A percentile compares a stretch with the other conserved stretches of the same genome.
These are phyloP conservation scores for Sporisorium scitamineum DNA, from an alignment of 1,284 basidiomycete genomes.

Conservation along the genomic window DNA sequence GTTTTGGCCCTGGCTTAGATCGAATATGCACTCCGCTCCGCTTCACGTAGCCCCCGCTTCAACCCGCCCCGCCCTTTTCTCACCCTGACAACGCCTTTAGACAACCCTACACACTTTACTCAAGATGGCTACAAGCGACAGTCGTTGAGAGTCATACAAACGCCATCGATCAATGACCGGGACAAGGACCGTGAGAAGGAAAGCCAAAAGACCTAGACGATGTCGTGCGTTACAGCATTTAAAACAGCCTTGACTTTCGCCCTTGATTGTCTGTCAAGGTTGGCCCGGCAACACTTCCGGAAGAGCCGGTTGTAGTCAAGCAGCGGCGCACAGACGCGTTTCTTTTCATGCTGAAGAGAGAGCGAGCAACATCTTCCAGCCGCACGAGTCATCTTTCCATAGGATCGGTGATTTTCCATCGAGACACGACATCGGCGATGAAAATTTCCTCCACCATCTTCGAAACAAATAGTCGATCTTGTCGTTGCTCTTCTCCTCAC, in stretches of 20 bases:
- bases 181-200: neutral
- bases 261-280: neutral
- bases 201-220: neutral
- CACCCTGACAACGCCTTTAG: too few relatives aligned
- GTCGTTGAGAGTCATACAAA: neutral
- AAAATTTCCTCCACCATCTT: neutral
- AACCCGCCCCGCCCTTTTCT: neutral
- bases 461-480: neutral
- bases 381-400: constrained; percentile 21
- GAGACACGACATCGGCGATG: neutral
- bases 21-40: neutral
- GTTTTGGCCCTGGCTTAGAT: neutral
- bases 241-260: neutral
- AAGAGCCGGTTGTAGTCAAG: constrained; percentile 13
- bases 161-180: neutral
- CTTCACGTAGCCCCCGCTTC: neutral
- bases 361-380: constrained; percentile 28
- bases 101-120: too few relatives aligned
- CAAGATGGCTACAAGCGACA: too few relatives aligned
- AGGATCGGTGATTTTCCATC: neutral
- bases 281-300: constrained; percentile 17
- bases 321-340: constrained; percentile 14
- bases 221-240: constrained; percentile 2
- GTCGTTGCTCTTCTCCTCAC: neutral
- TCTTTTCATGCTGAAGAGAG: neutral